A percentile compares a stretch with the other conserved stretches of the same genome.
These are phyloP conservation scores for Colletotrichum sidae DNA, from an alignment of 2,329 filamentous ascomycete species.

Conservation along the genomic window DNA sequence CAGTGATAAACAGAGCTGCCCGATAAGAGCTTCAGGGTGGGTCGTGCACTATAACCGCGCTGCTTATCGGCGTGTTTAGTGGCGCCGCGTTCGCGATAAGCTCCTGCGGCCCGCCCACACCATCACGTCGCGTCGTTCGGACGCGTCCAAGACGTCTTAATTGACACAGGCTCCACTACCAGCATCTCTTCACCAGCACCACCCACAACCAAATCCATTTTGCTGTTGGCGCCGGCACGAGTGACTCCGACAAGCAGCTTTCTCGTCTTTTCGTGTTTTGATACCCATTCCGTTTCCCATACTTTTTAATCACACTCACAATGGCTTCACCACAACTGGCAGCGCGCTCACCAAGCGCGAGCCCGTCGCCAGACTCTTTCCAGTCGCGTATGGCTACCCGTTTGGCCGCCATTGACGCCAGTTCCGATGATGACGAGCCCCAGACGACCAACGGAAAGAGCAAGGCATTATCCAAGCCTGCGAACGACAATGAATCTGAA, in stretches of 20 bases:
- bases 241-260: neutral
- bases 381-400: conserved; percentile 67
- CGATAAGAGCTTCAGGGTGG: conserved; percentile 24
- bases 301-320: conserved; percentile 37
- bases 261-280: no score
- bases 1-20: neutral
- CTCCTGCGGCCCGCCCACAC: conserved; percentile 14
- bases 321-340: conserved; percentile 64
- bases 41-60: neutral
- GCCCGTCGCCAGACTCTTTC: conserved; percentile 58
- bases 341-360: conserved; percentile 56
- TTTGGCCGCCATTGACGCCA: conserved; percentile 61
- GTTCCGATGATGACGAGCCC: conserved; percentile 53
- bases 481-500: conserved; percentile 38
- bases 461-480: conserved; percentile 14
- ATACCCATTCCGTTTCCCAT: neutral
- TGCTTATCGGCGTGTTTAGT: conserved; percentile 34
- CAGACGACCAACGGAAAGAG: conserved; percentile 20
- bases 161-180: conserved; percentile 30
- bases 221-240: conserved; percentile 9
- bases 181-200: conserved; percentile 1
- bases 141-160: conserved; percentile 36
- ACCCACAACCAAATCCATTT: conserved; percentile 34
- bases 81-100: conserved; percentile 33
- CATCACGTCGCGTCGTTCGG: conserved; percentile 32